Percentiles rank a stretch among this genome's conserved stretches.
Evolutionary conservation across 352 stramenopile species (phyloP).

Genomic region (Phytopythium aichiense): DNA sequence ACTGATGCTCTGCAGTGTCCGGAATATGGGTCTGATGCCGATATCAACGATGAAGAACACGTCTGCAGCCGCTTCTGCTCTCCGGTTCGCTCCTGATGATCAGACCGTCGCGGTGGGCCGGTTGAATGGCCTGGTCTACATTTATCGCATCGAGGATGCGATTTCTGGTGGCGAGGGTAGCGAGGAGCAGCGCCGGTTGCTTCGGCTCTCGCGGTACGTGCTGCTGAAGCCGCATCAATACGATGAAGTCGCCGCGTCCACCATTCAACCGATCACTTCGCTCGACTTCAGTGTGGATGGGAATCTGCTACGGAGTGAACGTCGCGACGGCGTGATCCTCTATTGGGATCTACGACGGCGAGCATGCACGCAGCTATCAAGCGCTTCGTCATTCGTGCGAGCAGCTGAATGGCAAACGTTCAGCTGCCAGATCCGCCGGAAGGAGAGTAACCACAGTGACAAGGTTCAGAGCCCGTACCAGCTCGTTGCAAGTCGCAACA

Average conservation of each 20-base stretch:
- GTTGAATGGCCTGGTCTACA: conserved; percentile 63
- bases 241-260: conserved; percentile 13
- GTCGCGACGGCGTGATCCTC: conserved; percentile 22
- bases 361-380: conserved; percentile 43
- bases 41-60: conserved; percentile 65
- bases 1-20: conserved; percentile 29
- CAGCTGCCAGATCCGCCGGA: conserved; percentile 26
- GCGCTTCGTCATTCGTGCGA: conserved; percentile 29
- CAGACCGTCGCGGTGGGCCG: conserved; percentile 48
- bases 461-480: conserved; percentile 16
- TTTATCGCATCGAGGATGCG: conserved; percentile 51
- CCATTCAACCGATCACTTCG: conserved; percentile 14
- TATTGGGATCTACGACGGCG: conserved; percentile 64
- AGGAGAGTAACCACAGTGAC: background rate
- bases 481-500: background rate
- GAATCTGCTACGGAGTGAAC: conserved; percentile 51
- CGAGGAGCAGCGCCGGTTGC: background rate
- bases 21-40: conserved; percentile 21
- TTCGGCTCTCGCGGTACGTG: conserved; percentile 41
- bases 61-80: conserved; percentile 23
- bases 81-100: conserved; percentile 47
- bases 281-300: conserved; percentile 72
- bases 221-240: conserved; percentile 45
- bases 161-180: background rate
- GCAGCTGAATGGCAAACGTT: conserved; percentile 56